Evolutionary conservation across 192 early-diverging fungal species (phyloP), one percentile per base, ranked within the genome.

Genomic region (Linnemannia zychae): DNA sequence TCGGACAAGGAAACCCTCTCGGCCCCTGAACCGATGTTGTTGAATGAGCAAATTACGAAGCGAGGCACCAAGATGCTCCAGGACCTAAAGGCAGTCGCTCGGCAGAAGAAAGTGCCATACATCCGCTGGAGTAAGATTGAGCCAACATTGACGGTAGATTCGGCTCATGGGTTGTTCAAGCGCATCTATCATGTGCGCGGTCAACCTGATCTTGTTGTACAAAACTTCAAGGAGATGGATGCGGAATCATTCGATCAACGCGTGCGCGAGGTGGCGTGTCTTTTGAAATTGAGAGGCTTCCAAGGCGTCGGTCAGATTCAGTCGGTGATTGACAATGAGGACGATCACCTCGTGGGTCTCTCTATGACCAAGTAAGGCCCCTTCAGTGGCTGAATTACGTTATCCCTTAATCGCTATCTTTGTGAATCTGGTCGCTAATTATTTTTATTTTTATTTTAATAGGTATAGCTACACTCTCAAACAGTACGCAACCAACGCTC

Each of bases 141-240:
- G 33, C 77, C 82, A 7, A 78, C 79, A 5, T 34, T 87, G 70
- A 87, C 86, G 31, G 79, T 87, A 1, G 82, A 89, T 36, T 50
- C 77, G 34, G 90, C 92, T 0, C 91, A 93, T 78, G 92, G 92
- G 1, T 83, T 90, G 68, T 93, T 91, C 71, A 93, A 93, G 48
- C 77, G 89, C 46, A 91, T 93, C 1, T 93, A 90, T 60, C 89
- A 91, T 72, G 87, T 91, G 75, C 71, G 87, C 3, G 81, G 87
- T n/a, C 74, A 89, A 13, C 67, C 74, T 24, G 75, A 47, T 4
- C 80, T 89, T 52, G 92, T 93, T 11, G 88, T 93, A 7, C 92
- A 93, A 68, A 90, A 90, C 17, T 93, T 93, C 68, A 88, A 90
- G 31, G 88, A 91, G 76, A 93, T 91, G 88, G 89, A 77, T 67